Evolutionary conservation across 148 eudicot genomes (phyloP).

Genomic region (Rhododendron williamsianum): DNA sequence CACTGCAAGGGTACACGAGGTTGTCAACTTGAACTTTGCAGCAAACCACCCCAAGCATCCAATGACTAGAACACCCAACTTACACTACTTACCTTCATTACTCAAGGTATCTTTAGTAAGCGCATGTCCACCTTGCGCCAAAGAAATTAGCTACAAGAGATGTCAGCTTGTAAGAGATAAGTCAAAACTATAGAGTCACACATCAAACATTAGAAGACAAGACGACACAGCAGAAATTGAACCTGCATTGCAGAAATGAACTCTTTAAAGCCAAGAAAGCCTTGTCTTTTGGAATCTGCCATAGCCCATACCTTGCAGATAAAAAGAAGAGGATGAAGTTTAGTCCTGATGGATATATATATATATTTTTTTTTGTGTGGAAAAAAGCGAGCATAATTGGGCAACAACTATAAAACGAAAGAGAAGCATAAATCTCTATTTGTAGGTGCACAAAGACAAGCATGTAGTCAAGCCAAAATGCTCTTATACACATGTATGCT

Average conservation of each 20-base stretch:
- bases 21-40: constrained; percentile 10
- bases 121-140: constrained; percentile 75
- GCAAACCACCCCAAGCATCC: constrained; percentile 9
- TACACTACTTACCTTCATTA: constrained; percentile 30
- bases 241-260: constrained; percentile 96
- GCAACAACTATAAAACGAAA: background rate
- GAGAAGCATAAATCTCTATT: background rate
- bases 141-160: constrained; percentile 56
- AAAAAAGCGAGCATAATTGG: background rate
- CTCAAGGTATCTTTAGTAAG: constrained; percentile 47
- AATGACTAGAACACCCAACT: background rate
- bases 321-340: background rate
- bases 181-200: background rate
- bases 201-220: background rate
- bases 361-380: background rate
- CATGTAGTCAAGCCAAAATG: background rate
- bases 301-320: constrained; percentile 74
- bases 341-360: background rate
- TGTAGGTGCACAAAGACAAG: background rate
- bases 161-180: constrained; percentile 10
- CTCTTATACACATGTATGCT: background rate
- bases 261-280: constrained; percentile 79
- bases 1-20: constrained; percentile 32
- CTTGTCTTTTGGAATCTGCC: constrained; percentile 88
- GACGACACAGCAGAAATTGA: background rate